Evolutionary conservation across 2,329 filamentous ascomycete genomes (phyloP).

Genomic region (Colletotrichum higginsianum): DNA sequence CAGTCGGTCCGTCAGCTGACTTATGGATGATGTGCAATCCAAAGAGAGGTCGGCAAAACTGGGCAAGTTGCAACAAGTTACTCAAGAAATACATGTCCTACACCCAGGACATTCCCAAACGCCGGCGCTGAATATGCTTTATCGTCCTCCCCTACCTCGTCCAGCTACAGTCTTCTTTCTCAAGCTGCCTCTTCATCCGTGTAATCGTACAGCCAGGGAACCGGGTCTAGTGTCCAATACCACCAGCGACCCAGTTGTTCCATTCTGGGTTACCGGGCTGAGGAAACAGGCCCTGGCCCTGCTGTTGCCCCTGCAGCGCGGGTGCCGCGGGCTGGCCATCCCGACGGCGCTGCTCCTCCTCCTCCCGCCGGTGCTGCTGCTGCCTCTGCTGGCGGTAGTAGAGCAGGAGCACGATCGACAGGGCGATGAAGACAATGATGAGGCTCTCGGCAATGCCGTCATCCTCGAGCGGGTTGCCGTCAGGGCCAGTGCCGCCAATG

Average conservation of each 20-base stretch:
- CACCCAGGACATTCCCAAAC: conserved; percentile 17
- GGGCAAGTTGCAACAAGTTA: neutral
- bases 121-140: conserved; percentile 38
- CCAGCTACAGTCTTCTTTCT: neutral
- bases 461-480: conserved; percentile 69
- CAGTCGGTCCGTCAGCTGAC: neutral
- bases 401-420: conserved; percentile 81
- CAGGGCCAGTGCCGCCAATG: conserved; percentile 72
- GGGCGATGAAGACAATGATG: conserved; percentile 84
- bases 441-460: conserved; percentile 88
- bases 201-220: conserved; percentile 17
- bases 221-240: conserved; percentile 69
- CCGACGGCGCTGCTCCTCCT: conserved; percentile 54
- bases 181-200: conserved; percentile 4
- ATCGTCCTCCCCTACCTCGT: conserved; percentile 10
- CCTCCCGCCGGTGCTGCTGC: conserved; percentile 63
- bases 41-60: neutral
- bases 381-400: conserved; percentile 85
- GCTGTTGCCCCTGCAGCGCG: conserved; percentile 31
- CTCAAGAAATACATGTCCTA: conserved; percentile 15
- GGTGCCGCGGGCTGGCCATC: conserved; percentile 50
- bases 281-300: conserved; percentile 56
- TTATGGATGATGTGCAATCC: neutral
- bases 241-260: conserved; percentile 74
- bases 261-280: conserved; percentile 77